Conservation (phyloP, 2,329 filamentous ascomycete genomes). For the Leptographium galeiforme region DNA sequence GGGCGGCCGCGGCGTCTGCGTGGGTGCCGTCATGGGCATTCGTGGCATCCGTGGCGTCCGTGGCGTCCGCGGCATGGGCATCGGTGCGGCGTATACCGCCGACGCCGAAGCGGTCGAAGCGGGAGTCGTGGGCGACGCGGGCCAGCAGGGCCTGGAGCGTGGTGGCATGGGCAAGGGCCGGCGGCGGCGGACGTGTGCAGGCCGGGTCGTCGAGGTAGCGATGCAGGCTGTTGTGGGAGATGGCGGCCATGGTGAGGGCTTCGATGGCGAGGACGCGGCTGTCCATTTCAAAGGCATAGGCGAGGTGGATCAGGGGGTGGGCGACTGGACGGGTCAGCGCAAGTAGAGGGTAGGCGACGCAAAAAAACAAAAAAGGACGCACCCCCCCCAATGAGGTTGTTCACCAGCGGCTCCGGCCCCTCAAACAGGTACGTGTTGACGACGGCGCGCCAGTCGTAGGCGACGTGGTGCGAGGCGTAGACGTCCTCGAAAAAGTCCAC, state of each 20-base stretch:
- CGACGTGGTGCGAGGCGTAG: slow-evolving; percentile 50
- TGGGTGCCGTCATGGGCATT: background rate
- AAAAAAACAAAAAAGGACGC: slow-evolving; percentile 27
- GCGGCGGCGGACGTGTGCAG: slow-evolving; percentile 52
- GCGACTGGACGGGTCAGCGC: slow-evolving; percentile 40
- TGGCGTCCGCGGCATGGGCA: too few relatives aligned
- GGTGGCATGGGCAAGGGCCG: slow-evolving; percentile 29
- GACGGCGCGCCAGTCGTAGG: slow-evolving; percentile 75
- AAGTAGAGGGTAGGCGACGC: too few relatives aligned
- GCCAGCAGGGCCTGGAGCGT: slow-evolving; percentile 58
- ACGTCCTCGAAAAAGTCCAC: slow-evolving; percentile 94
- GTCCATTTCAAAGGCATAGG: slow-evolving; percentile 82
- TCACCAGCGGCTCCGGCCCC: slow-evolving; percentile 64
- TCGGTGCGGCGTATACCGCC: too few relatives aligned
- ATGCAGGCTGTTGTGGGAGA: slow-evolving; percentile 46
- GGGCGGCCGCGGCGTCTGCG: slow-evolving; percentile 25
- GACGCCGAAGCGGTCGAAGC: slow-evolving; percentile 45
- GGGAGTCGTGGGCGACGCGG: slow-evolving; percentile 53
- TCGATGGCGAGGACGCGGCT: slow-evolving; percentile 82
- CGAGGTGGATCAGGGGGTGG: slow-evolving; percentile 86
- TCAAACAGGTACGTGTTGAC: slow-evolving; percentile 63
- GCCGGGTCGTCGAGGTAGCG: slow-evolving; percentile 58
- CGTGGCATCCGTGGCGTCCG: slow-evolving; percentile 17
- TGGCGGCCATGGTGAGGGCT: slow-evolving; percentile 56
- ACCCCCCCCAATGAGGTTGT: slow-evolving; percentile 69